Base-by-base conservation (phyloP, 371 early-diverging fungal genomes). In the Actinomortierella wolfii region DNA sequence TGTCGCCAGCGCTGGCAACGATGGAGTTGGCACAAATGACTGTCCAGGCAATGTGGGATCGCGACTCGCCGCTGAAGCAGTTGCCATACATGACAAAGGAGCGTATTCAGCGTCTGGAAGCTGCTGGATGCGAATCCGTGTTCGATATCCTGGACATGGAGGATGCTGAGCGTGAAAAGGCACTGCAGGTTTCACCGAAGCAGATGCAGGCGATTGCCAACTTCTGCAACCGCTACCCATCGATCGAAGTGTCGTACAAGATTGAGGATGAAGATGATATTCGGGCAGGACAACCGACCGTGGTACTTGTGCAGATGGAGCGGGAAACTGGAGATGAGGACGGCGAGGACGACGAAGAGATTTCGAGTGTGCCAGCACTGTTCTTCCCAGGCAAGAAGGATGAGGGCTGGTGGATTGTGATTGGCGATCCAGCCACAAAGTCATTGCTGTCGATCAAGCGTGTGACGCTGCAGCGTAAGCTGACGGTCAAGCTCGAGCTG, bases 21-120 rank as follows among this genome's bases (percentile, higher is more conserved):
- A 97, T 97, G 98, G 98, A 98, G 71, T 66, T 97, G 73, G 88
- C 92, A 23, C 99, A 98, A 79, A 97, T 97, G 97, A 78, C 80
- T 51, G 95, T 97, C 11, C 97, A 97, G 82, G 97, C 97, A n/a
- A 82, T 95, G 64, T 97, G 98, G 98, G 92, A 95, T 74, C 83
- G 86, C 17, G 95, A 96, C 64, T 92, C 95, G 40, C 90, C 92
- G 29, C 81, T 97, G 59, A 89, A 90, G 54, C 99, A 98, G 79
- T 74, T 98, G 13, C 99, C 99, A 42, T 90, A 90, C 77, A 82
- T 98, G 74, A 86, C 83, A 4, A 56, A 56, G 26, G 88, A 86
- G 0, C 68, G 88, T 17, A 87, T 96, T 76, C 83, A 85, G 54
- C 79, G 85, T 5, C 89, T 90, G 65, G 84, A 89, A 61, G 77